phyloP scores from a whole-genome alignment of 495 filamentous ascomycete genomes.

The Aspergillus sclerotioniger region DNA sequence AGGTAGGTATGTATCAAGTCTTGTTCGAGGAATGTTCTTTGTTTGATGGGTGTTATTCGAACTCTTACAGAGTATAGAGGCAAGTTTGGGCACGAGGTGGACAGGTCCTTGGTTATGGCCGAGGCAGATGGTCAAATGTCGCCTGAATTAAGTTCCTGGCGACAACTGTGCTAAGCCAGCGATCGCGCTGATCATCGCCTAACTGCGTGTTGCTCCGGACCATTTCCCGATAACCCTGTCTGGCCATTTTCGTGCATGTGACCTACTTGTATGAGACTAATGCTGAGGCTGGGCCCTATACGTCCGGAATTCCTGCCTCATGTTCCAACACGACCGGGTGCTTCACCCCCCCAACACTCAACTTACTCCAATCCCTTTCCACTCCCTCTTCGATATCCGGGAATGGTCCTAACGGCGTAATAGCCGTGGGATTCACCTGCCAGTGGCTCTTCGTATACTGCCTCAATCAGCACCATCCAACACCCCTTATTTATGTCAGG shows the following conservation, averaged over 20 bases:
- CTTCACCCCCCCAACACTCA: conserved; percentile 28
- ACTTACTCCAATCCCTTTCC: conserved; percentile 36
- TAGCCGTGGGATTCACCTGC: conserved; percentile 60
- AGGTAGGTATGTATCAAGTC: too few relatives aligned
- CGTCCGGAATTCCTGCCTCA: conserved; percentile 6
- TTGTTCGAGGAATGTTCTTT: too few relatives aligned
- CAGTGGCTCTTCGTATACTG: conserved; percentile 54
- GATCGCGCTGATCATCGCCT: too few relatives aligned
- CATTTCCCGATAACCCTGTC: not conserved
- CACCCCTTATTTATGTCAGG: not conserved
- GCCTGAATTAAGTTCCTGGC: not conserved
- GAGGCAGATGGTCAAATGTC: too few relatives aligned
- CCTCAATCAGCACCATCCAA: not conserved
- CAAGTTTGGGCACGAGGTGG: too few relatives aligned
- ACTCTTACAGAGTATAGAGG: too few relatives aligned
- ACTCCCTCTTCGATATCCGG: conserved; percentile 56
- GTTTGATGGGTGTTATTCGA: too few relatives aligned
- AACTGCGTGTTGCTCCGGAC: too few relatives aligned
- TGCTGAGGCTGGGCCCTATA: not conserved
- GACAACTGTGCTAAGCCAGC: not conserved
- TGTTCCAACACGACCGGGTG: conserved; percentile 10
- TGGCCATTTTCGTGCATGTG: not conserved
- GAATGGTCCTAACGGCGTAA: conserved; percentile 64
- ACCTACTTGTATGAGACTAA: not conserved
- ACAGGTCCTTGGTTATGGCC: too few relatives aligned